Base-by-base conservation (phyloP, 768 basidiomycete genomes). In the Artomyces pyxidatus region DNA sequence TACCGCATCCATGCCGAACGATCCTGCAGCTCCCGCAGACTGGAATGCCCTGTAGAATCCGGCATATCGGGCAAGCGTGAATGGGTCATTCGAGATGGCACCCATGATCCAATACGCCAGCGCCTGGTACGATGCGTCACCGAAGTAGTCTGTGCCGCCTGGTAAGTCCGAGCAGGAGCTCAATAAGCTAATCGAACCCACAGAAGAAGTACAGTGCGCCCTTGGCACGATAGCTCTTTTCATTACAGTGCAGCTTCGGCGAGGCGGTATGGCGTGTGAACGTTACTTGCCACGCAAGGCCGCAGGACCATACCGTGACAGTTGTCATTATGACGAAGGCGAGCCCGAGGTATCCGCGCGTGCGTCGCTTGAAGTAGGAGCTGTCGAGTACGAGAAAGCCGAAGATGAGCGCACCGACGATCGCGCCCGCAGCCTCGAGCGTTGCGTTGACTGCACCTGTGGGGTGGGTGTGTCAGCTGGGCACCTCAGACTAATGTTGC, bases 1-100 rank as follows among this genome's bases (percentile, higher is more conserved):
- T 6, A 68, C 67, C 2, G 72, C 72, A 58, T 74, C 72, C 71
- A 74, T 72, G 23, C 71, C 72, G 55, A 67, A 74, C 27, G 61
- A 64, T 41, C 68, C 68, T 12, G 72, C 72, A 16, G 57, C 49
- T 19, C 71, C 71, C 2, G 62, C 62, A 26, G 60, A 62, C 55
- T 67, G 63, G 27, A 65, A 38, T 14, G 68, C 70, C 62, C 72
- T 73, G 66, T 71, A 74, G 48, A 69, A 61, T 1, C 73, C 73
- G 3, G 71, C 68, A 54, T 63, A 71, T 17, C 72, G 65, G 46
- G 73, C 72, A 41, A 73, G 67, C 32, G 54, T 64, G 61, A 70
- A 73, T 6, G 70, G 70, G 59, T 72, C 71, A 62, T 73, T 72
- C n/a, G 71, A 61, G 48, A 73, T 59, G 23, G 70, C 65, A 25